Evolutionary conservation across 257 asterid species (phyloP).

Genomic region (Cinchona pubescens): DNA sequence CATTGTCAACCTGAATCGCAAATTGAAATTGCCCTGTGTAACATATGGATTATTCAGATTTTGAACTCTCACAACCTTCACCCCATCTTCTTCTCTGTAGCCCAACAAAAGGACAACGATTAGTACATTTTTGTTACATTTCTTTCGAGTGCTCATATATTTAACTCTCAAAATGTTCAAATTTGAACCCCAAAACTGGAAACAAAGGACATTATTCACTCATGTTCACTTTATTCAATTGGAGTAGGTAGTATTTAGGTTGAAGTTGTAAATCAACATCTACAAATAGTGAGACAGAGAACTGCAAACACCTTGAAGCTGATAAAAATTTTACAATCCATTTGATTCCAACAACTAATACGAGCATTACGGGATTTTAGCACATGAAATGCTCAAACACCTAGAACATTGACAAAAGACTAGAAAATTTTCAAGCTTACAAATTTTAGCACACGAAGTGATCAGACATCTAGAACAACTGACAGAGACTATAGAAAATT

Average conservation of each 20-base stretch:
- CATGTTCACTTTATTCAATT: not conserved
- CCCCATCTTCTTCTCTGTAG: constrained; percentile 75
- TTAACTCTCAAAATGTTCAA: not conserved
- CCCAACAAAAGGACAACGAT: constrained; percentile 1
- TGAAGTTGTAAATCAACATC: not conserved
- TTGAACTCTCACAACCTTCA: constrained; percentile 63
- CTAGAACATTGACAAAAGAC: not conserved
- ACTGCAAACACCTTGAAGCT: not conserved
- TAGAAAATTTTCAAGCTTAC: not conserved
- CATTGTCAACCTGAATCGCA: constrained; percentile 74
- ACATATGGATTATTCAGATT: constrained; percentile 69
- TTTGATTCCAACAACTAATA: not conserved
- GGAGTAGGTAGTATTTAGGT: not conserved
- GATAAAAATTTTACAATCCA: not conserved
- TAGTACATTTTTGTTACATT: not conserved
- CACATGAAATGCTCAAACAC: not conserved
- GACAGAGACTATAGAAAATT: not conserved
- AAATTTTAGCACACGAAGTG: not conserved
- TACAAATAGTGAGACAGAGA: too few relatives aligned
- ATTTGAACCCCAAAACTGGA: not conserved
- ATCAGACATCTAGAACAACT: too few relatives aligned
- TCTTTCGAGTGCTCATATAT: not conserved
- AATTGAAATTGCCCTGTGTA: constrained; percentile 34
- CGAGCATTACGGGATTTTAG: not conserved
- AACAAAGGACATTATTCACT: not conserved